Evolutionary conservation across 1,284 basidiomycete species (phyloP), one percentile per base, ranked within the genome.

Genomic region (Mycosarcoma mackinlayi): DNA sequence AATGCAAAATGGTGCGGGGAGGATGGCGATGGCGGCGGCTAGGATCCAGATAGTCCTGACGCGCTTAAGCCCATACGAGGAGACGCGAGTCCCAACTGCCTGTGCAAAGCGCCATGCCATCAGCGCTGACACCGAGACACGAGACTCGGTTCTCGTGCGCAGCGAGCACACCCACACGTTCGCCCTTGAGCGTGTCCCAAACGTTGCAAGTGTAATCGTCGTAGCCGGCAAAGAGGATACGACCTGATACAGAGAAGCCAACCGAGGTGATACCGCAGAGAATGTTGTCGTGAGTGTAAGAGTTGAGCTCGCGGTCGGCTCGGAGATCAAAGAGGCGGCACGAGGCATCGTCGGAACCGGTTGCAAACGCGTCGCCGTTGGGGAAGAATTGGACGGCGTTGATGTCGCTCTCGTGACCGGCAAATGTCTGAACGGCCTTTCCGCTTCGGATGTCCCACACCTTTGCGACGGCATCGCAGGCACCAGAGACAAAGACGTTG

Each of bases 311-410:
- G 57, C 94, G 89, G 84, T 98, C 95, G 44, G 95, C 95, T 52
- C 96, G 91, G 74, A 98, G 92, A 84, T 99, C 96, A 82, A 97
- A 99, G 33, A 99, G 85, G 56, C 95, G 91, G 86, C 95, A 98
- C 37, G 95, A 95, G 7, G 94, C 95, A 84, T 99, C 96, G 82
- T 99, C 95, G 9, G 96, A 98, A 28, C 96, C 96, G 13, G 96
- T 98, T 18, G 94, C 95, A 83, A 99, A 98, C 0, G 96, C 94
- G 83, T 97, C 93, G 72, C 95, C 95, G 80, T 96, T 97, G 49
- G 95, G 95, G 92, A 98, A 98, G 86, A 98, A 98, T 92, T 92
- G 91, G 39, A 98, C 95, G 57, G 95, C 93, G 84, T 99, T 99
- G 85, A 99, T 98, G 83, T 99, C 96, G 54, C 93, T 94, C 84